Evolutionary conservation across 1,139 yeast species (phyloP).

Genomic region (Geotrichum restrictum): DNA sequence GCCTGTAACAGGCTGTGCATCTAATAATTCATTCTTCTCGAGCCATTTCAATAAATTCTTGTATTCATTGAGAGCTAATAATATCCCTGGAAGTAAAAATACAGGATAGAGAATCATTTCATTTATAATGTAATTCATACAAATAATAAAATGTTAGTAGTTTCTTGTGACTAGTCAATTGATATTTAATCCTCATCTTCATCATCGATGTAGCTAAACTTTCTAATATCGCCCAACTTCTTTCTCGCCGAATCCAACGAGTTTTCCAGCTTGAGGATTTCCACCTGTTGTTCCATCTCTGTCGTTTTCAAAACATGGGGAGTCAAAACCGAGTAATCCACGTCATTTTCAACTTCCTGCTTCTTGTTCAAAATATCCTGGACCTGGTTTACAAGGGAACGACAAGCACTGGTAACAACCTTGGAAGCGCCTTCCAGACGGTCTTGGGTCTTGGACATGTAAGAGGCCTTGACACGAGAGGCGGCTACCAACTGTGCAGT

Average conservation of each 20-base stretch:
- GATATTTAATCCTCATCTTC: constrained; percentile 42
- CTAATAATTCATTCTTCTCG: too few species aligned
- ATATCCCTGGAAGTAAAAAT: too few species aligned
- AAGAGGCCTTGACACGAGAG: constrained; percentile 78
- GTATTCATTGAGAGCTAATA: too few species aligned
- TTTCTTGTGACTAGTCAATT: too few species aligned
- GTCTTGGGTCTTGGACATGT: constrained; percentile 74
- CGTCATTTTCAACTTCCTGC: constrained; percentile 41
- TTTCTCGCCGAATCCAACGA: constrained; percentile 68
- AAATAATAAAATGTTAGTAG: too few species aligned
- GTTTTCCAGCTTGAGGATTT: constrained; percentile 77
- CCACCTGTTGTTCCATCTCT: constrained; percentile 94
- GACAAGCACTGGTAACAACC: constrained; percentile 70
- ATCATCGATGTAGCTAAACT: constrained; percentile 64
- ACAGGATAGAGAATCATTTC: too few species aligned
- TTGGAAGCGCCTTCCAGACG: constrained; percentile 65
- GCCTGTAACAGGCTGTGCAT: too few species aligned
- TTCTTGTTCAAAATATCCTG: constrained; percentile 52
- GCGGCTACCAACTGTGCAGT: constrained; percentile 93
- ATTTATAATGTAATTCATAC: too few species aligned
- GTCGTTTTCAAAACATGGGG: constrained; percentile 80
- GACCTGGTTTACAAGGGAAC: constrained; percentile 64
- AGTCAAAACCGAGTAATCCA: constrained; percentile 67
- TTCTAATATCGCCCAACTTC: constrained; percentile 79
- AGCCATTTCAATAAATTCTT: too few species aligned